These are phyloP conservation scores for Arthrobotrys musiformis DNA, from an alignment of 2,329 filamentous ascomycete species.

Conservation along the genomic window DNA sequence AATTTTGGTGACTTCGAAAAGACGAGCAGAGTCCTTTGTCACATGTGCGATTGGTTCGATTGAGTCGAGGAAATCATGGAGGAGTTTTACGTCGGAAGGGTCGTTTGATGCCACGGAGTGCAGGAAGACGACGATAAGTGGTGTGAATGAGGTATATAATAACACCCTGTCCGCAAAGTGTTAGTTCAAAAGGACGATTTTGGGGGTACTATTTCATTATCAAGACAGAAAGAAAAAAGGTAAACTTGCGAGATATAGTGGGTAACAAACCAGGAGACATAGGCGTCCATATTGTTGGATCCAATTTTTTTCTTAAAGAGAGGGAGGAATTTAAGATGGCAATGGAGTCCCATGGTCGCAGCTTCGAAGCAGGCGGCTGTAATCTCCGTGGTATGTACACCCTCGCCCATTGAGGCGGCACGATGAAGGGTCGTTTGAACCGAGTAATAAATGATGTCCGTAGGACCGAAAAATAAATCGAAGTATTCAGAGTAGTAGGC, in stretches of 20 bases:
- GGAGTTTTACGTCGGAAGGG: slow-evolving; percentile 35
- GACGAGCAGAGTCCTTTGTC: slow-evolving; percentile 32
- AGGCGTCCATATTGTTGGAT: slow-evolving; percentile 34
- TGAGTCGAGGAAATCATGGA: slow-evolving; percentile 51
- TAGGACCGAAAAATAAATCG: slow-evolving; percentile 49
- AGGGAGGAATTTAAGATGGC: slow-evolving; percentile 47
- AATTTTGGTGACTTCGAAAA: slow-evolving; percentile 43
- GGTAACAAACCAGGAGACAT: slow-evolving; percentile 46
- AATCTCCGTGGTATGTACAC: slow-evolving; percentile 46
- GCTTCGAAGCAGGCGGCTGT: slow-evolving; percentile 51
- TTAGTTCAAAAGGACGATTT: background rate
- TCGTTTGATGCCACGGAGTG: slow-evolving; percentile 48
- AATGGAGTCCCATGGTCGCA: slow-evolving; percentile 27
- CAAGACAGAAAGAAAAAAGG: background rate
- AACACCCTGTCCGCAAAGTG: slow-evolving; percentile 20
- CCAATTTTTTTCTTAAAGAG: slow-evolving; percentile 37
- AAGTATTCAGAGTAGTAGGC: slow-evolving; percentile 42
- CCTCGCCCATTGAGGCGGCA: slow-evolving; percentile 54
- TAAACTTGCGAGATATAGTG: slow-evolving; percentile 9
- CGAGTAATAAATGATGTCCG: slow-evolving; percentile 51
- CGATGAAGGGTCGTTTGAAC: slow-evolving; percentile 49
- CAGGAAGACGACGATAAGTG: slow-evolving; percentile 48
- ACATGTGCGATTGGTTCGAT: slow-evolving; percentile 47
- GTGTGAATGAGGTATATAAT: slow-evolving; percentile 53
- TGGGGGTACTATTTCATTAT: background rate